Base-by-base conservation (phyloP, 164 flowering plant species). In the Paratinospora sagittata region DNA sequence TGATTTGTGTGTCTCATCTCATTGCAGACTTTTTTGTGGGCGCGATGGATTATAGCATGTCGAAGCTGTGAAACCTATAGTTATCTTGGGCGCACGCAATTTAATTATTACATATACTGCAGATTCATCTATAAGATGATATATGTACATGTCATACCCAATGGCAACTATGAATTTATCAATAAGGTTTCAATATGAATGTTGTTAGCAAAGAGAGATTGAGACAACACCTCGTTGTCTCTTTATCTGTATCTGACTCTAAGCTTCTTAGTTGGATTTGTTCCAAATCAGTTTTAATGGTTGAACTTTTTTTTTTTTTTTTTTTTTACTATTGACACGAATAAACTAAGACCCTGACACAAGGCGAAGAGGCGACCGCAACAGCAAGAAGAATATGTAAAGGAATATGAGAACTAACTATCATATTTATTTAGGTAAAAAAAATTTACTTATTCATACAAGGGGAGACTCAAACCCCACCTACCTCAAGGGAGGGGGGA, bases 11-110 rank as follows among this genome's bases (percentile, higher is more conserved):
- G 24, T 64, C 69, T 65, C 34, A 16, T 70, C 6, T 73, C 68
- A 8, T 65, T 81, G 80, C 83, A 94, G 97, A 94, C 79, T 92
- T 73, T 81, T 79, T 92, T 3, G 93, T 84, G 72, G 93, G 91
- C 69, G 92, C 69, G 30, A 88, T 91, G 96, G 96, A 93, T 71
- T 72, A 76, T 74, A 30, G 84, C 27, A 65, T 93, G 88, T 83
- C 95, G 3, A 89, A 83, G 86, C 75, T 89, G 82, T 92, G 84
- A 90, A 81, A 70, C 63, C 68, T 30, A 39, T 39, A 3, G 27
- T 6, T 33, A 37, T 55, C 41, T 16, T n/a, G 7, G 60, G 23
- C 0, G 61, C 34, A 55, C 5, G 8, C 23, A n/a, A 55, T 21
- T 21, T 19, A n/a, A 19, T 1, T n/a, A 55, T 55, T 19, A 55